Conservation (phyloP, 768 basidiomycete species). For the Coprinellus aureogranulatus region DNA sequence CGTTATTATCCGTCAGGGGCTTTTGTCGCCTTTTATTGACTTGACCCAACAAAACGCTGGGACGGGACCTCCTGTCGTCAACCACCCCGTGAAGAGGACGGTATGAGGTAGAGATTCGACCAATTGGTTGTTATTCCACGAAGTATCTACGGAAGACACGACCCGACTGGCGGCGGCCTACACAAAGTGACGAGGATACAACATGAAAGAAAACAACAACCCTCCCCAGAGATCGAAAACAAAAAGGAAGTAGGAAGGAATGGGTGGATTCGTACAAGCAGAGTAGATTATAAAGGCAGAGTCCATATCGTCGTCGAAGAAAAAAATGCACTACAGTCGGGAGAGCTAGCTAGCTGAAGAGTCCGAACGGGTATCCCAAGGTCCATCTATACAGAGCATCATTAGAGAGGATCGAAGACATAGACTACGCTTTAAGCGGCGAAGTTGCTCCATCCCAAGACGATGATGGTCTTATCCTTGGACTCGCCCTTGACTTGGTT, state of each 20-base stretch:
- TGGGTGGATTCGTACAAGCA: neutral
- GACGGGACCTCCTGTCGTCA: too few species aligned
- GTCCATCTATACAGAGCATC: neutral
- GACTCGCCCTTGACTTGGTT: conserved; percentile 42
- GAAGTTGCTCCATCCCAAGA: conserved; percentile 42
- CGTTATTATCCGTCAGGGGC: too few species aligned
- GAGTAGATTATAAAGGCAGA: neutral
- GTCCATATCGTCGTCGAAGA: neutral
- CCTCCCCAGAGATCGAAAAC: neutral
- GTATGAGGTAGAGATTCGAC: too few species aligned
- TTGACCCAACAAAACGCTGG: too few species aligned
- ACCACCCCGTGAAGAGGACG: too few species aligned
- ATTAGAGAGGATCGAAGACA: neutral
- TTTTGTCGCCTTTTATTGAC: too few species aligned
- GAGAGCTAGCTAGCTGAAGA: neutral
- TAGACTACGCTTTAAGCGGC: neutral
- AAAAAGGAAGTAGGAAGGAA: neutral
- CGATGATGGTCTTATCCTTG: conserved; percentile 17
- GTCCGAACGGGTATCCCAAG: neutral
- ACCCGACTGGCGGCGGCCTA: neutral
- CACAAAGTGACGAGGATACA: neutral
- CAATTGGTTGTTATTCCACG: neutral
- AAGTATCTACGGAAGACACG: neutral
- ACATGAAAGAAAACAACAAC: neutral
- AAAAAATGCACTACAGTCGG: neutral